phyloP scores from a whole-genome alignment of 768 basidiomycete genomes.

The Tulasnella sp. region DNA sequence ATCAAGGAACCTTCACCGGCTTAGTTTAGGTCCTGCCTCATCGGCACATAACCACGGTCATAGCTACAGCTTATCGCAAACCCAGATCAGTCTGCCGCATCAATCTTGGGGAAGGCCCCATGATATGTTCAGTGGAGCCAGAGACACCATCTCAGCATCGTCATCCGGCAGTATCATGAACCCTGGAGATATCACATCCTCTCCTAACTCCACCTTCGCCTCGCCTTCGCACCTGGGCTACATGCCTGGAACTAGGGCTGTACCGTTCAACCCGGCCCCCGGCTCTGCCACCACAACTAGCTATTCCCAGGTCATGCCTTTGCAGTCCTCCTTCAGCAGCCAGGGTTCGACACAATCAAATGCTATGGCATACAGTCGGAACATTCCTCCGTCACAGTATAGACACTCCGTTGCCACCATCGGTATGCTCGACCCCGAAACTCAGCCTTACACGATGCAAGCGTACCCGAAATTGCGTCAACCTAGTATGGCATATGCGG shows the following conservation, averaged over 20 bases:
- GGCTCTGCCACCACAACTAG: too few species aligned
- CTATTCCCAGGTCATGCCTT: too few species aligned
- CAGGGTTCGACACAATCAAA: too few species aligned
- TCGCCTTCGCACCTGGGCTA: background rate
- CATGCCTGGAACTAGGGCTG: background rate
- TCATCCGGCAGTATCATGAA: background rate
- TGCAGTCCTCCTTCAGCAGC: too few species aligned
- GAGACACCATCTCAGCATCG: background rate
- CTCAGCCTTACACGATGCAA: too few species aligned
- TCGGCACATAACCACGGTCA: background rate
- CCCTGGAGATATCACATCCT: too few species aligned
- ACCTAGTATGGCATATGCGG: too few species aligned
- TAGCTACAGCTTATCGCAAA: constrained; percentile 3
- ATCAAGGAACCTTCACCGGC: background rate
- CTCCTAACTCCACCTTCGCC: background rate
- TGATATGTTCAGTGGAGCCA: background rate
- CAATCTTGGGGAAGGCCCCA: background rate
- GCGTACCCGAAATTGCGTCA: too few species aligned
- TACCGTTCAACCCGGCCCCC: constrained; percentile 1
- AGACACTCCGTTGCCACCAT: too few species aligned
- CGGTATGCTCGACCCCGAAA: too few species aligned
- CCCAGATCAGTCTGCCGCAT: background rate
- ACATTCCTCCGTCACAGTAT: too few species aligned
- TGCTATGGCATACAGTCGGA: too few species aligned
- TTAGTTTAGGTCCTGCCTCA: background rate